phyloP scores from a whole-genome alignment of 1,284 basidiomycete species.

The Austropuccinia psidii region DNA sequence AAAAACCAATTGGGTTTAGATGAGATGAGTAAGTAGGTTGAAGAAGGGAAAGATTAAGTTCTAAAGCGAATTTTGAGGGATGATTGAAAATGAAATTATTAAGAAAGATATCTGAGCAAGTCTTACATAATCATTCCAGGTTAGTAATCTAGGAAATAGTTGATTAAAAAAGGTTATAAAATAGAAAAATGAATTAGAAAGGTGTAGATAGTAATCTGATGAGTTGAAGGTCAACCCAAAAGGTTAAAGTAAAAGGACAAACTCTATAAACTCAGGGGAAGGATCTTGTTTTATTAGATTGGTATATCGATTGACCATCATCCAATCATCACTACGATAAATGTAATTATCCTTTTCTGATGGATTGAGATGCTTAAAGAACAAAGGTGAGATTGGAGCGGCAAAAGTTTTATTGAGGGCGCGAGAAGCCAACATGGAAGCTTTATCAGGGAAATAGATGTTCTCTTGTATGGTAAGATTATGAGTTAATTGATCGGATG shows the following conservation, averaged over 20 bases:
- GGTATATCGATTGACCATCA: constrained; percentile 35
- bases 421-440: not conserved
- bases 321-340: constrained; percentile 30
- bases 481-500: not conserved
- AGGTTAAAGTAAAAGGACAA: not conserved
- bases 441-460: constrained; percentile 30
- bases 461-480: constrained; percentile 19
- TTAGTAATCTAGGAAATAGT: constrained; percentile 26
- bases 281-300: constrained; percentile 22
- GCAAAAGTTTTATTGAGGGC: constrained; percentile 28
- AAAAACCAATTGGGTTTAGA: not conserved
- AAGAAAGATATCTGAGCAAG: not conserved
- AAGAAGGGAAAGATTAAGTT: too few relatives aligned
- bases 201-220: not conserved
- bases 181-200: not conserved
- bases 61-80: too few relatives aligned
- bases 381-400: constrained; percentile 20
- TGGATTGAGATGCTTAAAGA: constrained; percentile 20
- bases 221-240: not conserved
- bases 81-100: not conserved
- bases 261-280: constrained; percentile 33
- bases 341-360: constrained; percentile 1
- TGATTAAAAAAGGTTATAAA: not conserved
- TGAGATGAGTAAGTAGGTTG: not conserved
- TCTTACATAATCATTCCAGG: constrained; percentile 36